Percentiles rank a stretch among this genome's conserved stretches.
Evolutionary conservation across 1,284 basidiomycete genomes (phyloP).

Genomic region (Amylostereum chailletii): DNA sequence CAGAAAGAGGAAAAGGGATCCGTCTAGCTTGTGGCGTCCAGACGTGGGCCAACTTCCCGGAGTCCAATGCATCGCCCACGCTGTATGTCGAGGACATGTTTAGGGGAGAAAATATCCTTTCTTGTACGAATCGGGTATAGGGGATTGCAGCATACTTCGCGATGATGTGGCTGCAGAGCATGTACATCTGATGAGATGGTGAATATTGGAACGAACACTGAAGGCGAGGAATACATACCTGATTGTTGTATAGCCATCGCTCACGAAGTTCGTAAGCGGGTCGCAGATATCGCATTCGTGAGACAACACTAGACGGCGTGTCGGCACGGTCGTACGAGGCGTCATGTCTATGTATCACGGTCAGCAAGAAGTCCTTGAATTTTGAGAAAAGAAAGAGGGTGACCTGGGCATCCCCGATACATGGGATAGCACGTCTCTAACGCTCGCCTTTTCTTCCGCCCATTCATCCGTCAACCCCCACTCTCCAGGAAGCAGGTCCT

Average conservation of each 20-base stretch:
- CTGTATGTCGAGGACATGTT: conserved; percentile 36
- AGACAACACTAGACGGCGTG: conserved; percentile 15
- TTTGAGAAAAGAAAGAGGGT: neutral
- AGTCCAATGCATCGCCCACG: conserved; percentile 24
- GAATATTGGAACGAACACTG: neutral
- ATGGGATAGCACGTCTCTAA: conserved; percentile 26
- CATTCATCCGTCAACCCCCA: conserved; percentile 30
- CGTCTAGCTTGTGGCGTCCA: conserved; percentile 15
- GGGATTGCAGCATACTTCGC: conserved; percentile 20
- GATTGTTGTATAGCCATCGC: conserved; percentile 36
- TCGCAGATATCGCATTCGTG: conserved; percentile 26
- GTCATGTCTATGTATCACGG: conserved; percentile 7
- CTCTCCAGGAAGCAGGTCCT: conserved; percentile 27
- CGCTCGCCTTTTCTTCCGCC: conserved; percentile 23
- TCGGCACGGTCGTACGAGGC: conserved; percentile 2
- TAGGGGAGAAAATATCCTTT: conserved; percentile 33
- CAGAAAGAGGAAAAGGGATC: conserved; percentile 15
- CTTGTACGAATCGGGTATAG: conserved; percentile 29
- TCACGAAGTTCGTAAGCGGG: conserved; percentile 32
- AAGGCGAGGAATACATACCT: conserved; percentile 24
- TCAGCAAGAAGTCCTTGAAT: neutral
- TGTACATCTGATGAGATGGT: conserved; percentile 13
- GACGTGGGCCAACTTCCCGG: conserved; percentile 25
- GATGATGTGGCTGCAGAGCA: conserved; percentile 27
- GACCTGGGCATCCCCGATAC: conserved; percentile 14